Base-by-base conservation (phyloP, 805 yeast species). In the Candida fluviatilis region DNA sequence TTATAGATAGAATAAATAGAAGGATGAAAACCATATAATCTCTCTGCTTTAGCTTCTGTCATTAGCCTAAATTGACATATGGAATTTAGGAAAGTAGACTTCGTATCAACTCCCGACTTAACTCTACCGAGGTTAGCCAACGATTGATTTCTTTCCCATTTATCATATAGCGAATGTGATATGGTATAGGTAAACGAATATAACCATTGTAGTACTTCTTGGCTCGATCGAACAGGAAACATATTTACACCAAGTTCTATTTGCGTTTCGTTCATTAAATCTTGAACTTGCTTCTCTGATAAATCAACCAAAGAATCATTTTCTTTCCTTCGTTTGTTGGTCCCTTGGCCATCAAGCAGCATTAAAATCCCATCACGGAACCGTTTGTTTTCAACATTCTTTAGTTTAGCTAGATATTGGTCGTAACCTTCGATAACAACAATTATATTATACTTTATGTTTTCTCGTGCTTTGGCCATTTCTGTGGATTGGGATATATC, bases 101-200 rank as follows among this genome's bases (percentile, higher is more conserved):
- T 57, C 3, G 62, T 48, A 47, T 71, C 73, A 10, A 63, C 57
- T 0, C 84, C 84, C 4, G 84, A 77, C 49, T 66, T 72, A 8
- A 80, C 69, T 1, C 56, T 61, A 4, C 81, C 80, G 6, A 83
- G 56, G 45, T 76, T 78, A 1, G 82, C 71, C 38, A 78, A 66
- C 27, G 73, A 73, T 40, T 68, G 64, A 51, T 78, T 74, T 44
- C 87, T 57, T 42, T 77, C 72, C 26, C 59, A 58, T 16, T 75
- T 75, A 50, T 82, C 88, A 55, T 76, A 76, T 21, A 78, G 50
- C 10, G 76, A 62, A 12, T 60, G 53, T 0, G 79, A 68, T 5
- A 82, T 66, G 0, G 87, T 68, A 46, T 78, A 74, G 0, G 84
- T 63, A 44, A 81, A 69, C 12, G 81, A 72, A 33, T 66, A 71